phyloP scores from a whole-genome alignment of 1,284 basidiomycete species.

The Naganishia sp. region DNA sequence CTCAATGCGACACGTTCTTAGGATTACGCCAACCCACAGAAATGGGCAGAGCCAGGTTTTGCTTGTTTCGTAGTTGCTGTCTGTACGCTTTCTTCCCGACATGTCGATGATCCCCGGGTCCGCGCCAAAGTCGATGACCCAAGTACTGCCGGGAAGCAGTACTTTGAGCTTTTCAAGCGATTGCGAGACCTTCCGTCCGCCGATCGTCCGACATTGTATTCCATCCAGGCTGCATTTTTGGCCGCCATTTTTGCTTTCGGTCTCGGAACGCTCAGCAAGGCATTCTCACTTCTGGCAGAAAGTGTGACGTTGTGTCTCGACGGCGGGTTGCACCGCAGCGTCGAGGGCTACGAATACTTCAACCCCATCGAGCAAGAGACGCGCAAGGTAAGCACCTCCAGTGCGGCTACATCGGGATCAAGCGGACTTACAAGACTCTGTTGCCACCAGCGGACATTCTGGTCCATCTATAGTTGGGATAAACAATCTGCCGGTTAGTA shows the following conservation, averaged over 20 bases:
- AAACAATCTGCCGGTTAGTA: conserved; percentile 62
- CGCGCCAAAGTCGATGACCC: conserved; percentile 75
- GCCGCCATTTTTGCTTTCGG: conserved; percentile 86
- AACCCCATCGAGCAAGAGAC: conserved; percentile 83
- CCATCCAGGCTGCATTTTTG: conserved; percentile 80
- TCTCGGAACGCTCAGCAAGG: conserved; percentile 79
- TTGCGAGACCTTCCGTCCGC: conserved; percentile 79
- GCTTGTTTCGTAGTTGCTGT: conserved; percentile 84
- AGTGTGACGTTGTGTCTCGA: conserved; percentile 78
- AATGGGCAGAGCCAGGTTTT: conserved; percentile 90
- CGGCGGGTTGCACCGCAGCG: conserved; percentile 78
- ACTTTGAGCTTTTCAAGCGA: conserved; percentile 81
- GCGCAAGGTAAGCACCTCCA: conserved; percentile 58
- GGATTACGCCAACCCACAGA: conserved; percentile 87
- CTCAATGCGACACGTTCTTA: conserved; percentile 43
- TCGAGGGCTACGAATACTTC: conserved; percentile 84
- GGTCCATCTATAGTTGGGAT: conserved; percentile 92
- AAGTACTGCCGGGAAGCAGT: conserved; percentile 80
- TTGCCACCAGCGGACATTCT: conserved; percentile 68
- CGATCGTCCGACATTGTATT: conserved; percentile 84
- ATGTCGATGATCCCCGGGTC: conserved; percentile 84
- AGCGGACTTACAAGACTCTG: not conserved
- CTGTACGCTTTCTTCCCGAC: conserved; percentile 82
- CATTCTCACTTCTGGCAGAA: conserved; percentile 77
- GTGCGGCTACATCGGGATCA: not conserved